These are phyloP conservation scores for Tetracladium setigerum DNA, from an alignment of 495 filamentous ascomycete species.

Conservation along the genomic window DNA sequence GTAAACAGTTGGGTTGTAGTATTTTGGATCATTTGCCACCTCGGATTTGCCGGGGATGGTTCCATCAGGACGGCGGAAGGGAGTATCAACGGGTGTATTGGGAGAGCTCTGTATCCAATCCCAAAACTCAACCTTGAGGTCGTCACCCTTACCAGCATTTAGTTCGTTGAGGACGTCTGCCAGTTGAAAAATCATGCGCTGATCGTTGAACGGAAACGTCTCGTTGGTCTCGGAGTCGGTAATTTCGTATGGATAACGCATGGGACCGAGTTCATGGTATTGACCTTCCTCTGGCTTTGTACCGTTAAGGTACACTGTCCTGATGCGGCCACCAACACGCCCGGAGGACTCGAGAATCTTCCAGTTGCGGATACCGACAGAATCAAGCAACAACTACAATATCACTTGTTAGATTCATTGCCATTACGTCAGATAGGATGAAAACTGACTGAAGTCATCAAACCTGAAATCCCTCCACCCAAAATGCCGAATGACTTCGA, in stretches of 20 bases:
- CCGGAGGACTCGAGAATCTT: slow-evolving; percentile 32
- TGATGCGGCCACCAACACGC: slow-evolving; percentile 45
- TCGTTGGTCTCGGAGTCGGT: slow-evolving; percentile 45
- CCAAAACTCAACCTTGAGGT: slow-evolving; percentile 32
- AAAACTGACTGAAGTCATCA: slow-evolving; percentile 36
- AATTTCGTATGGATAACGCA: slow-evolving; percentile 51
- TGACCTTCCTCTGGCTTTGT: slow-evolving; percentile 54
- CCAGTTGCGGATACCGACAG: slow-evolving; percentile 31
- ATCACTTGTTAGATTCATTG: too few species aligned
- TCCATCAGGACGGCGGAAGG: background rate
- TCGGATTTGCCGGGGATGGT: background rate
- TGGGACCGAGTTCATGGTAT: slow-evolving; percentile 72
- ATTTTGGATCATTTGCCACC: background rate
- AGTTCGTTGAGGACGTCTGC: slow-evolving; percentile 49
- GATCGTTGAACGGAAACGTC: slow-evolving; percentile 47
- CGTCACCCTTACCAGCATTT: slow-evolving; percentile 29
- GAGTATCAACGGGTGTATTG: background rate
- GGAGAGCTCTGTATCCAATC: slow-evolving; percentile 46
- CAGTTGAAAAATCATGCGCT: slow-evolving; percentile 56
- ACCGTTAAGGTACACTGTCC: slow-evolving; percentile 53
- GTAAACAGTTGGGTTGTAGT: background rate
- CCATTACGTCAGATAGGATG: background rate
- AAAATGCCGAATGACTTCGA: slow-evolving; percentile 52
- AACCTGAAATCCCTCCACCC: slow-evolving; percentile 62
- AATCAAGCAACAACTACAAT: slow-evolving; percentile 28